These are phyloP conservation scores for Trametes villosa DNA, from an alignment of 768 basidiomycete genomes.

Conservation along the genomic window DNA sequence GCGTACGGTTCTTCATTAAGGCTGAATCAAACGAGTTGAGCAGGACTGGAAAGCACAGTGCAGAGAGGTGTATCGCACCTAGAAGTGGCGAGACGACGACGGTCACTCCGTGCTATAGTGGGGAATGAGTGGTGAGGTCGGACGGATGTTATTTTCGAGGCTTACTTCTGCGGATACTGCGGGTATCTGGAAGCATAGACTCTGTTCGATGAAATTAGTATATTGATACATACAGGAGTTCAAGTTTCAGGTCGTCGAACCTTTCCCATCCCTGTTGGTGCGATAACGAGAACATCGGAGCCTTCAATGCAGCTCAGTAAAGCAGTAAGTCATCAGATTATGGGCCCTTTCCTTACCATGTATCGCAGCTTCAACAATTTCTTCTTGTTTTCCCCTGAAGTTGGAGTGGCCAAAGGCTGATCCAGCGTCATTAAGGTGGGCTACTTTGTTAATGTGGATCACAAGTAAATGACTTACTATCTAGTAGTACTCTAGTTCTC, in stretches of 20 bases:
- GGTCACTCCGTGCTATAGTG: constrained; percentile 63
- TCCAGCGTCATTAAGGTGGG: background rate
- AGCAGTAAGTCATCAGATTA: background rate
- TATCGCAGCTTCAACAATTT: constrained; percentile 73
- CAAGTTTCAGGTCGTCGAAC: constrained; percentile 36
- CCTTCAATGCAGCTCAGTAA: constrained; percentile 42
- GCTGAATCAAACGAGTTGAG: constrained; percentile 44
- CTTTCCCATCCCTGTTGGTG: constrained; percentile 92
- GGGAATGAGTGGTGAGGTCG: no score
- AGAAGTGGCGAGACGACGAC: constrained; percentile 79
- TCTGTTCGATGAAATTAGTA: constrained; percentile 44
- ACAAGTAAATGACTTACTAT: background rate
- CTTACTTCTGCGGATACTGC: constrained; percentile 66
- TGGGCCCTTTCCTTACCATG: constrained; percentile 53
- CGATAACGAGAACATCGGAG: constrained; percentile 75
- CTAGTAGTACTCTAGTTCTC: background rate
- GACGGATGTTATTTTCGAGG: constrained; percentile 3
- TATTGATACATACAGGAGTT: background rate
- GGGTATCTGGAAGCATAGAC: constrained; percentile 85
- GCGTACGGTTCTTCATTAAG: constrained; percentile 78
- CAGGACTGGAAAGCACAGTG: background rate
- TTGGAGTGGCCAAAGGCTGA: constrained; percentile 69
- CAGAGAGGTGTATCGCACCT: constrained; percentile 44
- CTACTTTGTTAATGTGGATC: background rate
- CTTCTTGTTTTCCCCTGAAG: constrained; percentile 80